Percentiles rank a stretch among this genome's conserved stretches.
Conservation (phyloP, 345 rosid genomes). For the Kernera saxatilis region DNA sequence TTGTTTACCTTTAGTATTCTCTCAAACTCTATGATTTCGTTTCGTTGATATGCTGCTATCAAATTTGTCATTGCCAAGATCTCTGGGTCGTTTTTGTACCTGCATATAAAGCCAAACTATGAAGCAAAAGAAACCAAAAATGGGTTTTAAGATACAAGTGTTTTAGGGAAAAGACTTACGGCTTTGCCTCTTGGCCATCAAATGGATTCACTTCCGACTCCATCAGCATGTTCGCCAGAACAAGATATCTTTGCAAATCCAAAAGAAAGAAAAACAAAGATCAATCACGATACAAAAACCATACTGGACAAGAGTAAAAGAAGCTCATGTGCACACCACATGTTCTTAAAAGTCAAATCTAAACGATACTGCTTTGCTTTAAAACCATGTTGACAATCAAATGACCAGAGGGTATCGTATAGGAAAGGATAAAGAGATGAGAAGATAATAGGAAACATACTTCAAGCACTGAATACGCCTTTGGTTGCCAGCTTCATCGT, state of each 20-base stretch:
- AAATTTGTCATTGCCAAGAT: conserved; percentile 98
- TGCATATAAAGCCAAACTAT: conserved; percentile 25
- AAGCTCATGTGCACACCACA: not conserved
- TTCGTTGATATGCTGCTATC: conserved; percentile 95
- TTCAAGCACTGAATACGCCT: conserved; percentile 97
- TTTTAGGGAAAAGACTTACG: conserved; percentile 52
- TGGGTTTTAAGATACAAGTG: not conserved
- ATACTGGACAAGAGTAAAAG: not conserved
- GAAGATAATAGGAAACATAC: conserved; percentile 42
- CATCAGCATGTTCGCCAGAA: conserved; percentile 99
- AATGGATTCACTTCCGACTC: conserved; percentile 99
- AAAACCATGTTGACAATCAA: not conserved
- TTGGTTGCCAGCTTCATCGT: conserved; percentile 99
- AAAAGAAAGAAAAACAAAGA: not conserved
- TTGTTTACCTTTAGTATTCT: conserved; percentile 81
- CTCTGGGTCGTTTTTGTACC: conserved; percentile 99
- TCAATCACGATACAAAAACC: not conserved
- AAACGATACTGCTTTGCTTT: not conserved
- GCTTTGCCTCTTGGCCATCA: conserved; percentile 99
- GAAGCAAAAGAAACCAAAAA: not conserved
- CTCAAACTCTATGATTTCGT: conserved; percentile 95
- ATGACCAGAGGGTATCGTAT: not conserved
- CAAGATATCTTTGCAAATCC: conserved; percentile 62
- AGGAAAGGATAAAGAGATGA: not conserved
- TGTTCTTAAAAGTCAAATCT: conserved; percentile 4